Base-by-base conservation (phyloP, 1,284 basidiomycete species). In the Tylopilus sp. region DNA sequence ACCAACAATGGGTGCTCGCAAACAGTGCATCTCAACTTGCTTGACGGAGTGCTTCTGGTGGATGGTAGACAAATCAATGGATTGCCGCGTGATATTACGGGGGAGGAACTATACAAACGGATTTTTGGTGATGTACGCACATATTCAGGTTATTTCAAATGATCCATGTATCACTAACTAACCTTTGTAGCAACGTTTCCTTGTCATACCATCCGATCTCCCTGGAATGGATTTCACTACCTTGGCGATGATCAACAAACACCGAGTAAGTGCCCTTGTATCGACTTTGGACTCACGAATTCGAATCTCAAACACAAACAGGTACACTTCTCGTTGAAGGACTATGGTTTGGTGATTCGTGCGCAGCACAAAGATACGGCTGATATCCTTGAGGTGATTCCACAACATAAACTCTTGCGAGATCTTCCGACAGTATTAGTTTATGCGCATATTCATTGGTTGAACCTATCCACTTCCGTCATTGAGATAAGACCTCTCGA, bases 341-440 rank as follows among this genome's bases (percentile, higher is more conserved):
- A n/a, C 5, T 11, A n/a, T 5, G 20, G 11, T 10, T 31, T 45
- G 22, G 52, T 72, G 2, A 61, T 77, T 33, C 68, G 64, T 32
- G 66, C 65, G 3, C 60, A 56, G 48, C 33, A 31, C 17, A 52
- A 53, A 2, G 7, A 40, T 11, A 26, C 15, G 1, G 19, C 17
- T 3, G 31, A 43, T 0, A 39, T 67, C 1, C 61, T 67, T 17
- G 71, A 79, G 44, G 56, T 78, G n/a, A 63, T 79, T 36, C 75
- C 73, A 11, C 66, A 59, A 19, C 28, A 43, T 2, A 53, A 57
- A 19, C 56, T 80, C n/a, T 24, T 4, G 4, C 50, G 56, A 1
- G 78, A 79, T 54, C 58, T 80, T 6, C 78, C 78, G 0, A 20
- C 15, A 2, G 45, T 53, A 7, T 61, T 80, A 5, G 52, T 73